A percentile compares a stretch with the other conserved stretches of the same genome.
Evolutionary conservation across 768 basidiomycete species (phyloP).

Genomic region (Leccinum truebloodii): DNA sequence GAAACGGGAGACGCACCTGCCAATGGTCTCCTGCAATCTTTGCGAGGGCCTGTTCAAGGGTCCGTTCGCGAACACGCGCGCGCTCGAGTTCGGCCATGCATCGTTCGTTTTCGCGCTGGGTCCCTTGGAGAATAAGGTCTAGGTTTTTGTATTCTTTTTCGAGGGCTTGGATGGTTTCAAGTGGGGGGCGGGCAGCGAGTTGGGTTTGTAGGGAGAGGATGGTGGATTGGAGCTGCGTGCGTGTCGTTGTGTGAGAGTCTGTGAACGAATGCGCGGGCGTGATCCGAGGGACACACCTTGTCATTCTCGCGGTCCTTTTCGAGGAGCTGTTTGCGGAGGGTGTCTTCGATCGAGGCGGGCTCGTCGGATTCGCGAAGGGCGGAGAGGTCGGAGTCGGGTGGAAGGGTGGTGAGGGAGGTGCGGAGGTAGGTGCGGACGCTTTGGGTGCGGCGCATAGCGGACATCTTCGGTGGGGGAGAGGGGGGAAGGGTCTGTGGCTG

Average conservation of each 20-base stretch:
- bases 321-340: constrained; percentile 59
- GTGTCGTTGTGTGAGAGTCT: neutral
- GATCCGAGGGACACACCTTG: constrained; percentile 41
- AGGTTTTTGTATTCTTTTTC: constrained; percentile 75
- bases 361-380: constrained; percentile 61
- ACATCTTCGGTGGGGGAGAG: neutral
- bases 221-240: constrained; percentile 56
- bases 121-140: constrained; percentile 75
- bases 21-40: constrained; percentile 78
- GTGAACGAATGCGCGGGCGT: neutral
- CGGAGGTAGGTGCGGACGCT: constrained; percentile 57
- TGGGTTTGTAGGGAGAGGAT: constrained; percentile 65
- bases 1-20: constrained; percentile 55
- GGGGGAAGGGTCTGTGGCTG: neutral
- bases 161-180: constrained; percentile 64
- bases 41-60: constrained; percentile 70
- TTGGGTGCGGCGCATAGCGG: constrained; percentile 58
- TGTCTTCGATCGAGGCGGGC: constrained; percentile 49
- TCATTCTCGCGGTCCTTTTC: constrained; percentile 74
- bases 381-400: constrained; percentile 48
- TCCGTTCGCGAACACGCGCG: constrained; percentile 69
- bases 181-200: constrained; percentile 64
- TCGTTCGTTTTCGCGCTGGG: constrained; percentile 82
- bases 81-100: constrained; percentile 81
- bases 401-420: constrained; percentile 40